Evolutionary conservation across 129 eudicot species (phyloP).

Genomic region (Apium graveolens): DNA sequence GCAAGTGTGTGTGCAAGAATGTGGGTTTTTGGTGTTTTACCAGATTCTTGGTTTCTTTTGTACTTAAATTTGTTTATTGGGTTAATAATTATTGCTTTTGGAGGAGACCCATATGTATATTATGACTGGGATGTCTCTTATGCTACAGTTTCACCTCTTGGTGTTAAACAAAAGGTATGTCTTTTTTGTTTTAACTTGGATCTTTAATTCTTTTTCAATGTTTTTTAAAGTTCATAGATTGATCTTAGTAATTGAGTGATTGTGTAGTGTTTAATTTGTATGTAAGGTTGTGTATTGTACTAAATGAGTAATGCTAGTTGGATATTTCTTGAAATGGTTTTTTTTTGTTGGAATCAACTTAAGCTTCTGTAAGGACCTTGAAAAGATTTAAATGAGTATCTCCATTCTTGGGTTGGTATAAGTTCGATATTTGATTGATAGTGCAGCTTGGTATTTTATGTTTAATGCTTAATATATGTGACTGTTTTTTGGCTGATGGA

Average conservation of each 20-base stretch:
- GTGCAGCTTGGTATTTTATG: background rate
- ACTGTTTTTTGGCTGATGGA: background rate
- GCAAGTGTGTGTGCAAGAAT: background rate
- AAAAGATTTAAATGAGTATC: background rate
- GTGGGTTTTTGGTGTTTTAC: background rate
- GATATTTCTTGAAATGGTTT: background rate
- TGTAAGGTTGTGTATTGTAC: background rate
- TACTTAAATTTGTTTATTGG: slow-evolving; percentile 28
- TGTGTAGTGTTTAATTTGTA: background rate
- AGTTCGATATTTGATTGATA: background rate
- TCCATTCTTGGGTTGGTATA: background rate
- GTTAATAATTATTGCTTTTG: slow-evolving; percentile 35
- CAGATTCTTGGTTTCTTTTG: background rate
- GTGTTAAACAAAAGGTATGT: slow-evolving; percentile 76
- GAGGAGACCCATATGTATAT: slow-evolving; percentile 73
- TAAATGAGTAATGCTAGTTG: background rate
- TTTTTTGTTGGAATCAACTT: background rate
- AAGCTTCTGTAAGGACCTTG: background rate
- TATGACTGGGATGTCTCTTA: slow-evolving; percentile 94
- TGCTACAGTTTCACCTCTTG: slow-evolving; percentile 82
- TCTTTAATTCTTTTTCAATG: background rate
- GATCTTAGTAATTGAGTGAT: background rate
- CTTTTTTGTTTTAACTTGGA: slow-evolving; percentile 9
- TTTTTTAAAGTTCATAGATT: background rate
- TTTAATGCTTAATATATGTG: background rate